phyloP scores from a whole-genome alignment of 164 flowering plant species.

The Tetracentron sinense region DNA sequence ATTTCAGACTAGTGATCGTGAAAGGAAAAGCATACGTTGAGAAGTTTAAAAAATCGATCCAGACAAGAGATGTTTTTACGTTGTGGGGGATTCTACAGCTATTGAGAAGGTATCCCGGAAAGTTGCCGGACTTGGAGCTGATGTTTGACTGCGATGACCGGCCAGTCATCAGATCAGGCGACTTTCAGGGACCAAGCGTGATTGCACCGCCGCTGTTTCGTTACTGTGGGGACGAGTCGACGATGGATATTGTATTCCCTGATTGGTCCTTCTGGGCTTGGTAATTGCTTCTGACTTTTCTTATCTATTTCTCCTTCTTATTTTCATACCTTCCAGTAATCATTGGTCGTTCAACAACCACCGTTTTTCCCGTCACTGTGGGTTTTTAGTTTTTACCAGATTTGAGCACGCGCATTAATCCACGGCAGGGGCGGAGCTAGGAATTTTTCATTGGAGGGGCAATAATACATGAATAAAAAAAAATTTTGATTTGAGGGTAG shows the following conservation, averaged over 20 bases:
- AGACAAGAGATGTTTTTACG: slow-evolving; percentile 41
- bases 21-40: slow-evolving; percentile 37
- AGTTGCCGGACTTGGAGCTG: slow-evolving; percentile 43
- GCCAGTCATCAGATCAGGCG: slow-evolving; percentile 21
- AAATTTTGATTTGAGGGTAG: too few species aligned
- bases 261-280: slow-evolving; percentile 86
- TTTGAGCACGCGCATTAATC: too few species aligned
- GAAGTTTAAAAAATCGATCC: slow-evolving; percentile 22
- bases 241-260: slow-evolving; percentile 44
- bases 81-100: slow-evolving; percentile 61
- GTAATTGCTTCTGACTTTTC: slow-evolving; percentile 24
- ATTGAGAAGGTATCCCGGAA: slow-evolving; percentile 39
- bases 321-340: too few species aligned
- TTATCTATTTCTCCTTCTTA: too few species aligned
- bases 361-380: too few species aligned
- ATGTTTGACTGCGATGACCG: slow-evolving; percentile 41
- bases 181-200: slow-evolving; percentile 16
- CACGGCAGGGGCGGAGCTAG: too few species aligned
- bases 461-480: too few species aligned
- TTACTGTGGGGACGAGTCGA: slow-evolving; percentile 27
- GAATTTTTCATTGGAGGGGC: neutral
- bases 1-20: slow-evolving; percentile 33
- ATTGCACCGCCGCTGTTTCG: slow-evolving; percentile 37
- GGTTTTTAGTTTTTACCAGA: too few species aligned
- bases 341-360: neutral